Evolutionary conservation across 257 asterid species (phyloP).

Genomic region (Agastache rugosa): DNA sequence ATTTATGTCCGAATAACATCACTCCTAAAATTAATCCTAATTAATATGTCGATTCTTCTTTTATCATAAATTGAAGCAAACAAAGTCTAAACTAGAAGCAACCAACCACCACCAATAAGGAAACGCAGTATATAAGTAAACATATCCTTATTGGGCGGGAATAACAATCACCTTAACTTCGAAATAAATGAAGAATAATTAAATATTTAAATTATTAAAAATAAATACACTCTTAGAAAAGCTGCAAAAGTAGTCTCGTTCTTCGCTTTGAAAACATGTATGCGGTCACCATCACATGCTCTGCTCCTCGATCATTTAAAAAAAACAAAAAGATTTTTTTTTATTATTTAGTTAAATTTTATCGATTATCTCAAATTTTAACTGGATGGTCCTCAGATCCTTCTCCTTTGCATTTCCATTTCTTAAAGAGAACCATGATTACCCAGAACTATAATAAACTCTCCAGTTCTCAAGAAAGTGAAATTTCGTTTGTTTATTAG

Average conservation of each 20-base stretch:
- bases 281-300: slow-evolving; percentile 60
- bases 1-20: too few relatives aligned
- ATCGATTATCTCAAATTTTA: slow-evolving; percentile 21
- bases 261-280: slow-evolving; percentile 40
- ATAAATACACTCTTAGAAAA: slow-evolving; percentile 29
- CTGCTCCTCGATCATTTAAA: slow-evolving; percentile 40
- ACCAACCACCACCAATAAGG: not conserved
- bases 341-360: not conserved
- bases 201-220: slow-evolving; percentile 4
- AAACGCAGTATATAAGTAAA: not conserved
- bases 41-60: not conserved
- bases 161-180: slow-evolving; percentile 31
- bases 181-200: slow-evolving; percentile 28
- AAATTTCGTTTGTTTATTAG: not conserved
- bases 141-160: slow-evolving; percentile 47
- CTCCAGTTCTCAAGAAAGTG: slow-evolving; percentile 22
- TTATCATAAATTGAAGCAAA: not conserved
- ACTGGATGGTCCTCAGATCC: slow-evolving; percentile 43
- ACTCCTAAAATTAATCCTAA: too few relatives aligned
- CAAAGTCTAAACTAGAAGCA: slow-evolving; percentile 4
- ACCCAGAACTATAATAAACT: slow-evolving; percentile 31
- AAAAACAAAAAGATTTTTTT: not conserved
- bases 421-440: slow-evolving; percentile 34
- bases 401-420: slow-evolving; percentile 39
- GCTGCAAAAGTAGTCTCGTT: slow-evolving; percentile 45